Conservation (phyloP, 305 asterid species). For the Fraxinus nigra region DNA sequence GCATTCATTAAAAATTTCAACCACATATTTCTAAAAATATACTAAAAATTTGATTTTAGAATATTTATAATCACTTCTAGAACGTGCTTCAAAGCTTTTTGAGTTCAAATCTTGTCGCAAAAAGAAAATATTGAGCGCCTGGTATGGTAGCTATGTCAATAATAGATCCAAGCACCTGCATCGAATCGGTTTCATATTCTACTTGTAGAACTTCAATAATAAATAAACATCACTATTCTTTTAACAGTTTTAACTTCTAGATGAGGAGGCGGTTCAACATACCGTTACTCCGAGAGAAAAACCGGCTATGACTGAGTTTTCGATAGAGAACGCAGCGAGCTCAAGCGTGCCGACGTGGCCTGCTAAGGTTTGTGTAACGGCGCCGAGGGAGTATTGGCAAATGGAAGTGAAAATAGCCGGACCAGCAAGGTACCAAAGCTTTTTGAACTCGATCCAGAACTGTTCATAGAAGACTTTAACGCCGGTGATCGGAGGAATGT, state of each 20-base stretch:
- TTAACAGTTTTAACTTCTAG: neutral
- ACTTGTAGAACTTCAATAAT: neutral
- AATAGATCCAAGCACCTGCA: neutral
- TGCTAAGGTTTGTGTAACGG: conserved; percentile 39
- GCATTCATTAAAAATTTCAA: too few relatives aligned
- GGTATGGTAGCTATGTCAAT: neutral
- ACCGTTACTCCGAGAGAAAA: conserved; percentile 22
- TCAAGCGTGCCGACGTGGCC: conserved; percentile 40
- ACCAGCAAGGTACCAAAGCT: conserved; percentile 33
- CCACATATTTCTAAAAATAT: too few relatives aligned
- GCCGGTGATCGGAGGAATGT: conserved; percentile 26
- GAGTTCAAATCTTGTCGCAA: neutral
- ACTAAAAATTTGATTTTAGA: too few relatives aligned
- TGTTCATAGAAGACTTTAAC: conserved; percentile 15
- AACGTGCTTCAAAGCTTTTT: too few relatives aligned
- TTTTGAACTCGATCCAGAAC: conserved; percentile 27
- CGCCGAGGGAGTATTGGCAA: conserved; percentile 39
- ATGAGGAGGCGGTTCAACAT: neutral
- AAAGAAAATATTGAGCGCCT: neutral
- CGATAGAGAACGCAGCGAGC: conserved; percentile 39
- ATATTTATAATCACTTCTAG: too few relatives aligned
- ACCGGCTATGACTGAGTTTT: conserved; percentile 23
- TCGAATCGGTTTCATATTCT: neutral
- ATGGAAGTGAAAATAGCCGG: conserved; percentile 42
- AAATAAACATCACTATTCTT: neutral